Evolutionary conservation across 805 yeast species (phyloP).

Genomic region (Yamadazyma paraphyllophila): DNA sequence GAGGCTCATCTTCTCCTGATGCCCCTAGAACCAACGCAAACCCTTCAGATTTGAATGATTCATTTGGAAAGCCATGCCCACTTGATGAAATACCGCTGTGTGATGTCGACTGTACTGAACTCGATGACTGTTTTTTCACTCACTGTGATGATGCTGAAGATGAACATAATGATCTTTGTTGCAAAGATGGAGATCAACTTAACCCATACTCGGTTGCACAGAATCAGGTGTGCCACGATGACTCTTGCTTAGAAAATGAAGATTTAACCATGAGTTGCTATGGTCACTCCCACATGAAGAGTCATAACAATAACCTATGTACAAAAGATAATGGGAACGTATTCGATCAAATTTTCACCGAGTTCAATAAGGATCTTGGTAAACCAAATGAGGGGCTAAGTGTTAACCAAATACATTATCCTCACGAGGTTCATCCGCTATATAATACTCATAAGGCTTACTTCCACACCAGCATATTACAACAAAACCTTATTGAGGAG

Average conservation of each 20-base stretch:
- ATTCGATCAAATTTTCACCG: constrained; percentile 39
- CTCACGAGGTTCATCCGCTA: constrained; percentile 35
- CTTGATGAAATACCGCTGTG: constrained; percentile 32
- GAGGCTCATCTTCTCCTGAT: background rate
- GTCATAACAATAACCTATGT: constrained; percentile 25
- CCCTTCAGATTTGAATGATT: background rate
- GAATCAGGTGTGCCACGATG: constrained; percentile 9
- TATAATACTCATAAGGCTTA: constrained; percentile 38
- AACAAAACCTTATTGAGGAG: constrained; percentile 13
- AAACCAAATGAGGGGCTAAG: background rate
- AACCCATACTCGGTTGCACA: background rate
- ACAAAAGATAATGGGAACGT: constrained; percentile 32
- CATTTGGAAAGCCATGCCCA: constrained; percentile 10
- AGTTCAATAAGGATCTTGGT: constrained; percentile 29
- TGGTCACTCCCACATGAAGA: constrained; percentile 11
- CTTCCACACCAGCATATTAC: constrained; percentile 44
- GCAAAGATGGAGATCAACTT: background rate
- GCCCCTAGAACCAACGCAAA: background rate
- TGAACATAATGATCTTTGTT: constrained; percentile 2
- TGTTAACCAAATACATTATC: constrained; percentile 33
- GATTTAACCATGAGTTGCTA: constrained; percentile 11
- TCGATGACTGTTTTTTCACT: constrained; percentile 43
- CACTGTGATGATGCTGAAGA: constrained; percentile 20
- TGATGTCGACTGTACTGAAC: constrained; percentile 41
- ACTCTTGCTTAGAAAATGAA: constrained; percentile 11